Percentiles rank a stretch among this genome's conserved stretches.
phyloP scores from a whole-genome alignment of 2,329 filamentous ascomycete species.

The Leptographium lundbergii region DNA sequence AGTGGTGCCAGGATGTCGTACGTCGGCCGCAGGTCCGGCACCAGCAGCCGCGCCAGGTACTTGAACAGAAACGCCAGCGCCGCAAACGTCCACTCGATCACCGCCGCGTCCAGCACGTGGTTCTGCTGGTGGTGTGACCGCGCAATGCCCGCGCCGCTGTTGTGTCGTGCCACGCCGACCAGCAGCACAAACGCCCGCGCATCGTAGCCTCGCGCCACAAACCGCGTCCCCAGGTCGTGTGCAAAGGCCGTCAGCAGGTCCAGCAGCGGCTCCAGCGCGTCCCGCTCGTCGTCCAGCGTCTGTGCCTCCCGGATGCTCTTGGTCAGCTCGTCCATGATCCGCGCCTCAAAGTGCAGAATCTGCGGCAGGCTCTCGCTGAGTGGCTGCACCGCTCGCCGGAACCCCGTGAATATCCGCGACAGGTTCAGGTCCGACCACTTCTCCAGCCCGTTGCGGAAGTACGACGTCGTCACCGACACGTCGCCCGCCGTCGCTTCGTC shows the following conservation, averaged over 20 bases:
- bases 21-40: conserved; percentile 73
- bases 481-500: conserved; percentile 51
- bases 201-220: conserved; percentile 67
- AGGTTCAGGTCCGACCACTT: conserved; percentile 91
- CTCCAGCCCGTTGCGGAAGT: conserved; percentile 69
- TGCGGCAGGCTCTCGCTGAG: conserved; percentile 84
- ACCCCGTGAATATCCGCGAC: conserved; percentile 65
- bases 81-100: conserved; percentile 96
- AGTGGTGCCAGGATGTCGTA: conserved; percentile 74
- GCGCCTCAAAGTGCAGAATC: conserved; percentile 79
- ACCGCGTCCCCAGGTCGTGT: conserved; percentile 77
- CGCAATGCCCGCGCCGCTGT: conserved; percentile 7
- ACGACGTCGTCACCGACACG: conserved; percentile 65
- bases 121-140: conserved; percentile 22
- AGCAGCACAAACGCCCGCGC: conserved; percentile 61
- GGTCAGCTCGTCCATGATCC: conserved; percentile 67
- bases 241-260: conserved; percentile 86
- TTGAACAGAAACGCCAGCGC: conserved; percentile 95
- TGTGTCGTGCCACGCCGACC: conserved; percentile 49
- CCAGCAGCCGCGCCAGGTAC: conserved; percentile 77
- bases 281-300: conserved; percentile 33
- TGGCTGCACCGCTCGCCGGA: conserved; percentile 61
- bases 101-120: conserved; percentile 64
- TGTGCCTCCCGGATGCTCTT: conserved; percentile 56
- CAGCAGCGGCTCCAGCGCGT: conserved; percentile 74